Conservation (phyloP, 2,329 filamentous ascomycete genomes). For the Venturia carpophila region DNA sequence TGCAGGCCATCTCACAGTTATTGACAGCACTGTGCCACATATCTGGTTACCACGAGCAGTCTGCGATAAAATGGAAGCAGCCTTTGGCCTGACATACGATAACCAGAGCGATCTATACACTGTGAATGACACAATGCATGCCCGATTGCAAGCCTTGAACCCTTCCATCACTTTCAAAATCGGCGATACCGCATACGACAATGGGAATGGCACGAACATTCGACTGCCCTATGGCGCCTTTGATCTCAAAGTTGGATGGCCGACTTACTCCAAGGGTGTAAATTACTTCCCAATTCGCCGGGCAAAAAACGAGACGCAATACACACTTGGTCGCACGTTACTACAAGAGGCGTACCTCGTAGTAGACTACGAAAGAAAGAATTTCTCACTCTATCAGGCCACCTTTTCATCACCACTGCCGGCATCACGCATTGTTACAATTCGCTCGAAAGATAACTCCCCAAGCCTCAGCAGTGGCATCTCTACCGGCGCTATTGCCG, state of each 20-base stretch:
- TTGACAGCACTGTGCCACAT: slow-evolving; percentile 33
- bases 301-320: slow-evolving; percentile 32
- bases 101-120: slow-evolving; percentile 29
- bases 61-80: slow-evolving; percentile 30
- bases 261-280: slow-evolving; percentile 23
- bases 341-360: slow-evolving; percentile 37
- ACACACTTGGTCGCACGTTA: slow-evolving; percentile 34
- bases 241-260: slow-evolving; percentile 26
- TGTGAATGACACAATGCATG: slow-evolving; percentile 32
- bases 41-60: slow-evolving; percentile 34
- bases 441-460: slow-evolving; percentile 1
- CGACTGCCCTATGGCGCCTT: slow-evolving; percentile 34
- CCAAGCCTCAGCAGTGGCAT: slow-evolving; percentile 9
- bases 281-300: slow-evolving; percentile 34
- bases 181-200: slow-evolving; percentile 24
- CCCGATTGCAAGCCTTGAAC: slow-evolving; percentile 26
- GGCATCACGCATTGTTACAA: slow-evolving; percentile 18
- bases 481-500: slow-evolving; percentile 19
- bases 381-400: slow-evolving; percentile 19
- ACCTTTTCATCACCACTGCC: slow-evolving; percentile 17
- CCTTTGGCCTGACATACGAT: slow-evolving; percentile 35
- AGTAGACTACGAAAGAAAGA: slow-evolving; percentile 29
- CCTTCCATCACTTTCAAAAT: slow-evolving; percentile 30
- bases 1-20: slow-evolving; percentile 26
- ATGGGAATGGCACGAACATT: slow-evolving; percentile 27